These are phyloP conservation scores for Tripidium arundinaceum DNA, from an alignment of 202 grass and related monocot genomes.

Conservation along the genomic window DNA sequence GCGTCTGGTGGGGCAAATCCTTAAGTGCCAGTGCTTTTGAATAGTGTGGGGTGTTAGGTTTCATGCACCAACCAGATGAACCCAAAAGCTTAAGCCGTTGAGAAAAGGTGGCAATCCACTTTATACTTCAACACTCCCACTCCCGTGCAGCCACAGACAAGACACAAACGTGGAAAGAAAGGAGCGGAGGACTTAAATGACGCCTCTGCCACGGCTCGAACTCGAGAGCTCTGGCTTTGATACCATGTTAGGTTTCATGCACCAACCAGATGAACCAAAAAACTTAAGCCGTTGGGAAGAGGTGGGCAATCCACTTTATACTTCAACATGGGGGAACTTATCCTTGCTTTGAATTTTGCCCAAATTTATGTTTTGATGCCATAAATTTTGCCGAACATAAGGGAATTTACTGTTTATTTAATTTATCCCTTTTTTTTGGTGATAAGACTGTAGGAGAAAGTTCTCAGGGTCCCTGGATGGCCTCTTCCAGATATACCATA, in stretches of 20 bases:
- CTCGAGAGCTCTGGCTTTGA: neutral
- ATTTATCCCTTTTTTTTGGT: conserved; percentile 12
- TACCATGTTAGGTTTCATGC: neutral
- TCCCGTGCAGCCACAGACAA: neutral
- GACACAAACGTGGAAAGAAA: neutral
- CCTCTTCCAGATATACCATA: conserved; percentile 96
- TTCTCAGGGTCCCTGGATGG: conserved; percentile 81
- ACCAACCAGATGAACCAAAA: neutral
- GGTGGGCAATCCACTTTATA: neutral
- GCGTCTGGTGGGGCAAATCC: neutral
- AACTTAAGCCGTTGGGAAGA: neutral
- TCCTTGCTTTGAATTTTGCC: neutral
- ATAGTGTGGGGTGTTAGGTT: neutral
- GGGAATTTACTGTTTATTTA: conserved; percentile 11
- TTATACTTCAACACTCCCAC: neutral
- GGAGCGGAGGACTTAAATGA: neutral
- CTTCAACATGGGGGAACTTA: neutral
- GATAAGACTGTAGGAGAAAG: conserved; percentile 80
- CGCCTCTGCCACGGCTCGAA: neutral
- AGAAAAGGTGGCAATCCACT: neutral
- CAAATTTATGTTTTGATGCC: conserved; percentile 2
- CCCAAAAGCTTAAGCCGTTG: neutral
- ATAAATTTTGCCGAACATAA: too few species aligned
- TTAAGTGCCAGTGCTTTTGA: neutral
- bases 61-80: neutral